Evolutionary conservation across 495 filamentous ascomycete species (phyloP).

Genomic region (Apiosordaria backusii): DNA sequence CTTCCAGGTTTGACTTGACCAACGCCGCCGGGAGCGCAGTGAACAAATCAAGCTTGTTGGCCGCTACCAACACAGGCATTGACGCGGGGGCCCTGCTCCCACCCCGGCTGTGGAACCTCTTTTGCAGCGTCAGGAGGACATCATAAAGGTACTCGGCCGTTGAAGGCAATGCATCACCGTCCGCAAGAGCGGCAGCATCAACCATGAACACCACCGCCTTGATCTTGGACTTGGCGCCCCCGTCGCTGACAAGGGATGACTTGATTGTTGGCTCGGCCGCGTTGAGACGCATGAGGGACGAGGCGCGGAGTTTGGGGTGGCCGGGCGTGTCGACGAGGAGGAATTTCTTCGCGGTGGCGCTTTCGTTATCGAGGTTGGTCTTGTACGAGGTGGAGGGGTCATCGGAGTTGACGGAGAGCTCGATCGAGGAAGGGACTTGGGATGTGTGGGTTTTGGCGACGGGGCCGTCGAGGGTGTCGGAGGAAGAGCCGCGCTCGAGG

Average conservation of each 20-base stretch:
- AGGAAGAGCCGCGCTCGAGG: constrained; percentile 41
- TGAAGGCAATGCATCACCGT: constrained; percentile 40
- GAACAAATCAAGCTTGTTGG: constrained; percentile 94
- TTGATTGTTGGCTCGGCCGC: constrained; percentile 60
- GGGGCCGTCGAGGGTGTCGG: background rate
- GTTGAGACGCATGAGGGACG: constrained; percentile 48
- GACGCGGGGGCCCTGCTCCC: constrained; percentile 57
- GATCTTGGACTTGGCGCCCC: constrained; percentile 42
- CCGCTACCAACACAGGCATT: constrained; percentile 76
- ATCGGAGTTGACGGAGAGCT: constrained; percentile 64
- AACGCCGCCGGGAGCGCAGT: constrained; percentile 80
- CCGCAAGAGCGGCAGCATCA: constrained; percentile 71
- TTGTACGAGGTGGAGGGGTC: constrained; percentile 48
- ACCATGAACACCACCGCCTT: constrained; percentile 83
- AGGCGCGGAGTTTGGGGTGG: constrained; percentile 80
- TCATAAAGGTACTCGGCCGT: constrained; percentile 72
- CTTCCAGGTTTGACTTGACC: constrained; percentile 71
- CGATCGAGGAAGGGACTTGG: constrained; percentile 67
- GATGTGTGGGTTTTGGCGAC: constrained; percentile 59
- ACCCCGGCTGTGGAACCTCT: constrained; percentile 53
- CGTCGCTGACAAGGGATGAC: constrained; percentile 45
- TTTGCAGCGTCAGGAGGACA: constrained; percentile 75
- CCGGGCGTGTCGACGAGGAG: constrained; percentile 85
- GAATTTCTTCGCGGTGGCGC: constrained; percentile 62
- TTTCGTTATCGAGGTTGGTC: constrained; percentile 48